Evolutionary conservation across 2,329 filamentous ascomycete species (phyloP), one percentile per base, ranked within the genome.

Genomic region (Teratosphaeria nubilosa): DNA sequence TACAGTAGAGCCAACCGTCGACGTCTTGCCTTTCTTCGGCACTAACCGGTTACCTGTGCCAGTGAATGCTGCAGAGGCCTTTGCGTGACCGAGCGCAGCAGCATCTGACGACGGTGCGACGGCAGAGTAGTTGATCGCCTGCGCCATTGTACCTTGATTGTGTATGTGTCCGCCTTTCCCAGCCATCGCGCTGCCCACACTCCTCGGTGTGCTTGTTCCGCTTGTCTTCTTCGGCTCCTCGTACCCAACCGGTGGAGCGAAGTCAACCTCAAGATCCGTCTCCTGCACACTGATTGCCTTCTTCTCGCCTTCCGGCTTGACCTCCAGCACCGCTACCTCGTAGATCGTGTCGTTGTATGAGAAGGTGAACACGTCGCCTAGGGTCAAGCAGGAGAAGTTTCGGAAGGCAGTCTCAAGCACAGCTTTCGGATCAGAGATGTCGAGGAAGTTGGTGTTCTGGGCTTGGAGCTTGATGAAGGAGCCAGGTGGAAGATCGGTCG

Each of bases 381-480:
- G 90, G 2, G 91, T 96, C 16, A 97, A 81, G 55, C 92, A 92
- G 16, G 91, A 90, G 75, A 97, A 99, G 74, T 95, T 95, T 51
- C 92, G 86, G 75, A 99, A 96, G 0, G 91, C 92, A 67, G 94
- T 94, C 75, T 99, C 94, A 31, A 99, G 84, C 13, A 99, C 94
- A 48, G 94, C 94, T 76, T 96, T 96, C 24, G 94, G 94, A 68
- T 99, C 94, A 67, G 88, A 92, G 71, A 99, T 97, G 52, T 97
- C 92, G 63, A 99, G 87, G 75, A 99, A 99, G 66, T 87, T 88
- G 56, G 88, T 85, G 24, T 90, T 91, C 75, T 99, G 94, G 0
- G 94, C 90, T 76, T 99, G 92, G 9, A 99, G 83, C 76, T 99
- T 99, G 77, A 99, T 95, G 74, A 96, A 87, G 63, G 86, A 86